Evolutionary conservation across 1,284 basidiomycete species (phyloP), one percentile per base, ranked within the genome.

Genomic region (Leucoagaricus sp.): DNA sequence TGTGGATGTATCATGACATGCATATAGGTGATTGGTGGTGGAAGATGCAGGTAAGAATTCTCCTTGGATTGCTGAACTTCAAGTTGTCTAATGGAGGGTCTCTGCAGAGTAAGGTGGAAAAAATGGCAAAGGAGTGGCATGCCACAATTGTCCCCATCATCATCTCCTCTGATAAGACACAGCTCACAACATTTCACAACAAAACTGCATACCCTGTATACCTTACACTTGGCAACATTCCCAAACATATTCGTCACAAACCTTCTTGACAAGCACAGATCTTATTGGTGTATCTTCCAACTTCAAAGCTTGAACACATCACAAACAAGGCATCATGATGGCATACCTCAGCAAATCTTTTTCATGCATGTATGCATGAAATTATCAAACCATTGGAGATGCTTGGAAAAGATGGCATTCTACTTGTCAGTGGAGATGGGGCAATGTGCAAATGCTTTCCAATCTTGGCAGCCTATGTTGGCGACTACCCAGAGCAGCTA

Each of bases 141-240:
- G 69, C 65, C 0, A 77, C 75, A 0, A 64, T 77, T 15, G 60
- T 74, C 0, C 76, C 75, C 4, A 58, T 78, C 25, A 73, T 78
- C 38, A 61, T 77, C 9, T 72, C 72, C 0, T 68, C 75, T 0
- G 75, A 77, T 59, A 76, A 75, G 55, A 75, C 72, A 0, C 69
- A 72, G 49, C 54, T 76, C 1, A 73, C 71, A 4, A 25, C 59
- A 3, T 76, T 76, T 45, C 48, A 69, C 2, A 70, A 69, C 47
- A 77, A 77, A 54, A 57, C 64, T 0, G 74, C 72, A 1, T 78
- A 78, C 51, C 75, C 77, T 0, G 64, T 79, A 0, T 79, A 79
- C 49, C 45, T 80, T 15, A 78, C 74, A 0, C 75, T 79, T 31
- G 75, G 76, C 2, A 79, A 78, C 59, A 57, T 79, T 15, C 73